Conservation (phyloP, 345 rosid genomes). For the Salix udensis region DNA sequence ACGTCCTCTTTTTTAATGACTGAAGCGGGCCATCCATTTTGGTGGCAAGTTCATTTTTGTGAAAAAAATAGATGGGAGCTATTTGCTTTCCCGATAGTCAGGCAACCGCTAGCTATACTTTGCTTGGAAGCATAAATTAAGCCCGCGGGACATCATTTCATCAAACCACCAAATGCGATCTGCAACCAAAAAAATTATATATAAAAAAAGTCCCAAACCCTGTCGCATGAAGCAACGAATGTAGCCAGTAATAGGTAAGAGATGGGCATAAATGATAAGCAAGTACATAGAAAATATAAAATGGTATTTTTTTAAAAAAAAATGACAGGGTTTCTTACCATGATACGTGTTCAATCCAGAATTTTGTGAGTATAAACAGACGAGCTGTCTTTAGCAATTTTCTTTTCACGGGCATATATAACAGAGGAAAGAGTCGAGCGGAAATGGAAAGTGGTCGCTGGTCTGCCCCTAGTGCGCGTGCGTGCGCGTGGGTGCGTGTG, state of each 20-base stretch:
- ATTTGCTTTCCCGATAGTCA: too few relatives aligned
- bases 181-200: too few relatives aligned
- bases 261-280: not conserved
- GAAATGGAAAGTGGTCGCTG: not conserved
- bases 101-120: too few relatives aligned
- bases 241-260: not conserved
- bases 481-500: too few relatives aligned
- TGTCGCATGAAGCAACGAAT: not conserved
- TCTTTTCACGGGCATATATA: not conserved
- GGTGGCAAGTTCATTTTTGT: too few relatives aligned
- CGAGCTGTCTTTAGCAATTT: not conserved
- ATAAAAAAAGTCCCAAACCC: not conserved
- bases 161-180: not conserved
- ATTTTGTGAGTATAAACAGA: not conserved
- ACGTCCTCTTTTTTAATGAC: not conserved
- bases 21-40: not conserved
- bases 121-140: too few relatives aligned
- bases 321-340: not conserved
- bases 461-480: not conserved
- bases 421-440: not conserved
- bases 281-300: not conserved
- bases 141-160: not conserved
- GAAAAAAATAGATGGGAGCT: too few relatives aligned
- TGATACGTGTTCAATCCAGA: not conserved
- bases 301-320: not conserved